Evolutionary conservation across 495 filamentous ascomycete genomes (phyloP), one percentile per base, ranked within the genome.

Genomic region (Echria macrotheca): DNA sequence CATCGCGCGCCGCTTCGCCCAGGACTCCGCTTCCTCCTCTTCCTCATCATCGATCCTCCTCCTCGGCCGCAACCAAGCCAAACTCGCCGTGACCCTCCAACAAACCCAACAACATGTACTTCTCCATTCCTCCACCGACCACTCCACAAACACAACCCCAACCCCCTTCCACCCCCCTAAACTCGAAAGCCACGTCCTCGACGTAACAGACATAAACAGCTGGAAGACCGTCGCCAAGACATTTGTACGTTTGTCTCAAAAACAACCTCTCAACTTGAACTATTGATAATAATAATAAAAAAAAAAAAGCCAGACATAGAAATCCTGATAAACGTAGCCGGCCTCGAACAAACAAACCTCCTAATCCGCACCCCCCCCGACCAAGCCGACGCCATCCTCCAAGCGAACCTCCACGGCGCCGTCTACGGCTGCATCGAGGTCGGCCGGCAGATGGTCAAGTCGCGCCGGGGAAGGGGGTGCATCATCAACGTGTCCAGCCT

Each of bases 401-500:
- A 69, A 2, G 87, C 81, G 29, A 95, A 95, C 59, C 75, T 95
- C 8, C 71, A 74, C 57, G 82, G 85, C 21, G 78, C 85, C n/a
- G 79, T 91, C 39, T 64, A 74, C 35, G 82, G 77, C 0, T 87
- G 83, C 49, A 74, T 74, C 43, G 64, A 67, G 0, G 64, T 88
- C 6, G 67, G 79, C 39, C 73, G 61, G 32, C 57, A 60, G 22
- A 80, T 85, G 74, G 53, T 57, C 4, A 11, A 22, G 19, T 28
- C 28, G 22, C 32, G 22, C 2, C 11, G 15, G n/a, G 19, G 26
- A 21, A 14, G 11, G 1, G 28, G 22, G 31, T 85, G 80, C 55
- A 90, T 95, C 38, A 85, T 95, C 63, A 95, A 93, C 52, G 65
- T 95, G 18, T 80, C 87, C 4, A 88, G 84, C 17, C 64, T 93